Conservation (phyloP, 306 rosid species). For the Boehmeria nivea region DNA sequence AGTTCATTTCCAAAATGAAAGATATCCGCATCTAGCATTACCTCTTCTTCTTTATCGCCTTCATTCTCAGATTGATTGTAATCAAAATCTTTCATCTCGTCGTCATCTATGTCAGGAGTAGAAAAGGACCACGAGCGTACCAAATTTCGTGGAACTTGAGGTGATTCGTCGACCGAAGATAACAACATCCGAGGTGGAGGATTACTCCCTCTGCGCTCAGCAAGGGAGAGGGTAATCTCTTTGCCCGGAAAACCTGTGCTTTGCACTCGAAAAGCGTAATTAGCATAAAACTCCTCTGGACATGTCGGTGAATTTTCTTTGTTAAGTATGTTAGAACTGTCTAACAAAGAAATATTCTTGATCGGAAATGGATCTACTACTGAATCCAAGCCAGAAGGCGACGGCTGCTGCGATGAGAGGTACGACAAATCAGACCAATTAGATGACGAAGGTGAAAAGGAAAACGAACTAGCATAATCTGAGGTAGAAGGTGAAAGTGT, state of each 20-base stretch:
- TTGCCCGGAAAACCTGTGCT: slow-evolving; percentile 26
- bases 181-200: slow-evolving; percentile 77
- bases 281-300: slow-evolving; percentile 32
- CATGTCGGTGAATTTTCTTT: slow-evolving; percentile 39
- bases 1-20: slow-evolving; percentile 23
- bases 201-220: slow-evolving; percentile 89
- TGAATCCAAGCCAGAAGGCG: slow-evolving; percentile 67
- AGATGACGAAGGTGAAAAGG: slow-evolving; percentile 81
- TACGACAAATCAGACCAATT: slow-evolving; percentile 80
- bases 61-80: slow-evolving; percentile 35
- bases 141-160: slow-evolving; percentile 35
- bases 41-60: slow-evolving; percentile 31
- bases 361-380: slow-evolving; percentile 36
- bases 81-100: slow-evolving; percentile 37
- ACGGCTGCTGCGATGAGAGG: slow-evolving; percentile 63
- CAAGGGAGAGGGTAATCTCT: slow-evolving; percentile 56
- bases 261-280: slow-evolving; percentile 22
- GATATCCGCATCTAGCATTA: slow-evolving; percentile 28
- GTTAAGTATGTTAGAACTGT: slow-evolving; percentile 27
- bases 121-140: slow-evolving; percentile 60
- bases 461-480: slow-evolving; percentile 65
- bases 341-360: slow-evolving; percentile 40
- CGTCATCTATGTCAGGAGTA: slow-evolving; percentile 43
- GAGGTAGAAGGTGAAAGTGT: slow-evolving; percentile 77
- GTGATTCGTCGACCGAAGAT: slow-evolving; percentile 47